These are phyloP conservation scores for Pythium grandisporangium DNA, from an alignment of 352 stramenopile genomes.

Conservation along the genomic window DNA sequence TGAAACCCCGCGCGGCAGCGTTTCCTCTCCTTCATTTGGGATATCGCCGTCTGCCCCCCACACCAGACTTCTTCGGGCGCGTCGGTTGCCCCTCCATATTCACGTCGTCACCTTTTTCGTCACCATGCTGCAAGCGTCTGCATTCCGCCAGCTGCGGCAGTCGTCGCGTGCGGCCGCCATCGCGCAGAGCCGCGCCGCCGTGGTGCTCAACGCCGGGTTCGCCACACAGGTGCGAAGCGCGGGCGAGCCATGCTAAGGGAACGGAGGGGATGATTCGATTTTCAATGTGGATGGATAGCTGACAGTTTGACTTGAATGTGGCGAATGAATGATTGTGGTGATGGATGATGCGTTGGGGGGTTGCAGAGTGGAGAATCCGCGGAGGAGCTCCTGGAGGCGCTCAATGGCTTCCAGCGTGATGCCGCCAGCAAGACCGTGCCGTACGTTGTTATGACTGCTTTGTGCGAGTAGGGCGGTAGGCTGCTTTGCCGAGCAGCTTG, in stretches of 20 bases:
- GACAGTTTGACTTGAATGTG: conserved; percentile 1
- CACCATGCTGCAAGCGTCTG: conserved; percentile 52
- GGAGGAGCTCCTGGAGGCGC: conserved; percentile 38
- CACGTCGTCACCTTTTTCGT: conserved; percentile 6
- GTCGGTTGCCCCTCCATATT: too few relatives aligned
- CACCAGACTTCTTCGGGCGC: too few relatives aligned
- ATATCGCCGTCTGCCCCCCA: too few relatives aligned
- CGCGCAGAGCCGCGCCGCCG: conserved; percentile 17
- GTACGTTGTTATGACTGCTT: conserved; percentile 10
- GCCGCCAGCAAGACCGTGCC: conserved; percentile 62
- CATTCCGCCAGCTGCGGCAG: conserved; percentile 47
- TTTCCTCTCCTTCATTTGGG: too few relatives aligned
- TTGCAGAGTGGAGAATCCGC: conserved; percentile 14
- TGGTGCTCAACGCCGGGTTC: conserved; percentile 31
- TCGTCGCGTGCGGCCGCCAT: conserved; percentile 20
- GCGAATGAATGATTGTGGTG: too few relatives aligned
- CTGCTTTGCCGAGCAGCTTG: too few relatives aligned
- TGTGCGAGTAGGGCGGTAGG: neutral
- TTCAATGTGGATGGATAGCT: too few relatives aligned
- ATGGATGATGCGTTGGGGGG: neutral
- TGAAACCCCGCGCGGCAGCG: too few relatives aligned
- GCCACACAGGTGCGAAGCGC: conserved; percentile 36
- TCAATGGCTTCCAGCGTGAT: conserved; percentile 67
- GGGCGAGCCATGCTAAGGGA: too few relatives aligned
- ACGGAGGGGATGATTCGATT: too few relatives aligned